Percentiles rank a stretch among this genome's conserved stretches.
Evolutionary conservation across 768 basidiomycete species (phyloP).

Genomic region (Psilocybe cyanescens): DNA sequence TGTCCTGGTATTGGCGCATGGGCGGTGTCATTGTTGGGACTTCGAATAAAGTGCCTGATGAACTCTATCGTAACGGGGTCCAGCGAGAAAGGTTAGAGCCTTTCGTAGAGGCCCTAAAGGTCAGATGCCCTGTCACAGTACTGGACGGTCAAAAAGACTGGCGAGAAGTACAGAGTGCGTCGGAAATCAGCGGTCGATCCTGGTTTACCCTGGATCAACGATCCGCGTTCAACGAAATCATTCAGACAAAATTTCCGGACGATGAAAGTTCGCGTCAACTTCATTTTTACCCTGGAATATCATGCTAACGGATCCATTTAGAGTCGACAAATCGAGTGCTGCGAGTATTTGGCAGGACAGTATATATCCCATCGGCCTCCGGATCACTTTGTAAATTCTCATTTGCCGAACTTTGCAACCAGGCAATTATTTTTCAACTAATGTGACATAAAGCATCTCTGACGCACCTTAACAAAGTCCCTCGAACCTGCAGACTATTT

Average conservation of each 20-base stretch:
- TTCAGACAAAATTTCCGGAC: neutral
- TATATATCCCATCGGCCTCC: slow-evolving; percentile 47
- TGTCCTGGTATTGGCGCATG: slow-evolving; percentile 67
- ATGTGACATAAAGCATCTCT: neutral
- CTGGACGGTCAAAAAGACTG: slow-evolving; percentile 52
- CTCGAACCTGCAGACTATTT: slow-evolving; percentile 64
- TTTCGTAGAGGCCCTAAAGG: slow-evolving; percentile 58
- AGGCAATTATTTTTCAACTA: slow-evolving; percentile 20
- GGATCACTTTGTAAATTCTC: slow-evolving; percentile 46
- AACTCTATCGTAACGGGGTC: slow-evolving; percentile 61
- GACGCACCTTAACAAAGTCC: slow-evolving; percentile 22
- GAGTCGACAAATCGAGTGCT: slow-evolving; percentile 29
- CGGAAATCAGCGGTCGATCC: slow-evolving; percentile 21
- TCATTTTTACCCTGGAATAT: neutral
- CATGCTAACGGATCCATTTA: slow-evolving; percentile 4
- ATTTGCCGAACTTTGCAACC: slow-evolving; percentile 54
- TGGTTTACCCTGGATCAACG: slow-evolving; percentile 32
- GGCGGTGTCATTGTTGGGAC: slow-evolving; percentile 57
- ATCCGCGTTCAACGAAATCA: slow-evolving; percentile 1
- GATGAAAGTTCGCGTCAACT: neutral
- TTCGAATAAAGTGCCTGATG: slow-evolving; percentile 56
- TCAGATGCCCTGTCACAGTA: slow-evolving; percentile 51
- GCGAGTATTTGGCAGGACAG: slow-evolving; percentile 50
- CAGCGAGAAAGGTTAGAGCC: slow-evolving; percentile 58
- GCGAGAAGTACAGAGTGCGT: slow-evolving; percentile 30